These are phyloP conservation scores for Limtongozyma cylindracea DNA, from an alignment of 805 yeast genomes.

Conservation along the genomic window DNA sequence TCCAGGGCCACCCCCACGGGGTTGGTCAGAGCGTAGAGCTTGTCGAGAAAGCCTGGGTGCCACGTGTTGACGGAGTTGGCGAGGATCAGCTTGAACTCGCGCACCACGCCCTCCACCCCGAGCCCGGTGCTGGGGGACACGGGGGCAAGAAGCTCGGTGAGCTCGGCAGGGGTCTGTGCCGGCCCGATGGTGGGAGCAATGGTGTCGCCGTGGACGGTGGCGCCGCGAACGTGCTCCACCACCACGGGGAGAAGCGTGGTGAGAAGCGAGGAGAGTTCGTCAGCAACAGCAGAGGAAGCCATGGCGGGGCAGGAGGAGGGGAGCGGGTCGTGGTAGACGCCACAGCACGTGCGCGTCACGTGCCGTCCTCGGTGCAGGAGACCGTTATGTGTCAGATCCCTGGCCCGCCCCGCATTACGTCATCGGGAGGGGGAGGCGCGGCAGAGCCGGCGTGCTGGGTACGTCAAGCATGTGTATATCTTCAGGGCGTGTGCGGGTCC, in stretches of 20 bases:
- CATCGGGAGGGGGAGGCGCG: background rate
- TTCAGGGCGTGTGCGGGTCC: no score
- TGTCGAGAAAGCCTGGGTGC: slow-evolving; percentile 73
- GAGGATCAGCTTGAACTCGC: no score
- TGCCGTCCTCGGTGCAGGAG: background rate
- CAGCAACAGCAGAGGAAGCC: background rate
- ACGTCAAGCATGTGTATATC: background rate
- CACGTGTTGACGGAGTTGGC: slow-evolving; percentile 58
- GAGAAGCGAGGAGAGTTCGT: background rate
- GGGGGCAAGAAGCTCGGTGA: background rate
- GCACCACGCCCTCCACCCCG: no score
- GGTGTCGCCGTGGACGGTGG: slow-evolving; percentile 2
- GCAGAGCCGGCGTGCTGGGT: background rate
- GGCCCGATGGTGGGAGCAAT: background rate
- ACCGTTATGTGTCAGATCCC: background rate
- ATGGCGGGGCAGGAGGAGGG: background rate
- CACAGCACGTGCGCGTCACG: background rate
- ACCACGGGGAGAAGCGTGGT: background rate
- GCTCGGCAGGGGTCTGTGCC: slow-evolving; percentile 1
- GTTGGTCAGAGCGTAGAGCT: slow-evolving; percentile 64
- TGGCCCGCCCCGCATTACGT: background rate
- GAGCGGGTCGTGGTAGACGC: background rate
- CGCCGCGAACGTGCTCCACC: background rate
- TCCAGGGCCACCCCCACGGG: slow-evolving; percentile 67
- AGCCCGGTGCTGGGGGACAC: no score